Conservation (phyloP, 169 alveolate species). For the Sarcocystis neurona region DNA sequence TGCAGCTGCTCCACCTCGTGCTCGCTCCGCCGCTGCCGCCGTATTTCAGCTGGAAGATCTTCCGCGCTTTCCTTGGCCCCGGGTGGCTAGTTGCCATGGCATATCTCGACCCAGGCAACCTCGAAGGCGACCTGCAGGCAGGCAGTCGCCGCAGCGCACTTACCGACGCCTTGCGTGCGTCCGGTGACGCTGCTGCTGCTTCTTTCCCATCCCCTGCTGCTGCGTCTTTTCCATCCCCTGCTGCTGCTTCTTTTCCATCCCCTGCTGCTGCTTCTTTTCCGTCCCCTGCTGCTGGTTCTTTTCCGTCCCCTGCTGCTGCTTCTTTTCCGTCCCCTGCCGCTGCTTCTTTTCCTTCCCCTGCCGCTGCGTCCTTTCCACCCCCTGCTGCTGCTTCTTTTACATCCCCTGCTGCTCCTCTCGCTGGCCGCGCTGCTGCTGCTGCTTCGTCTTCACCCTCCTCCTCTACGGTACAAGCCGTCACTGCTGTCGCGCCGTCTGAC, state of each 20-base stretch:
- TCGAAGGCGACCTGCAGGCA: slow-evolving; percentile 73
- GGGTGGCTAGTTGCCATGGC: slow-evolving; percentile 80
- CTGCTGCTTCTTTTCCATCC: no score
- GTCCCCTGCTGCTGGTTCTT: background rate
- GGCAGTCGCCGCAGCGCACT: slow-evolving; percentile 65
- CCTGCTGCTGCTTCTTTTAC: no score
- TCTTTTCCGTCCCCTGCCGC: no score
- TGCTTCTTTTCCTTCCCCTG: no score
- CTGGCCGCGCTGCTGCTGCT: no score
- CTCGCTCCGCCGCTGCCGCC: slow-evolving; percentile 38
- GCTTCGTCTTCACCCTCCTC: background rate
- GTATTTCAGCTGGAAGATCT: slow-evolving; percentile 1
- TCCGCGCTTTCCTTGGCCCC: slow-evolving; percentile 69
- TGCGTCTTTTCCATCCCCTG: no score
- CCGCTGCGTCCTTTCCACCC: no score
- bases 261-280: no score
- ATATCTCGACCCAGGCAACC: slow-evolving; percentile 76
- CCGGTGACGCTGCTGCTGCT: no score
- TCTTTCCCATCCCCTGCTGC: no score
- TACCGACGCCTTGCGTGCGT: background rate
- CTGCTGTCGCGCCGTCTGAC: background rate
- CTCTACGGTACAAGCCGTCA: background rate
- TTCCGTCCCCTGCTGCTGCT: no score
- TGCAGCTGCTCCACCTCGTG: background rate
- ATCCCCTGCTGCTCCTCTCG: no score